Evolutionary conservation across 805 yeast genomes (phyloP).

Genomic region (Gaillardinia entomophila): DNA sequence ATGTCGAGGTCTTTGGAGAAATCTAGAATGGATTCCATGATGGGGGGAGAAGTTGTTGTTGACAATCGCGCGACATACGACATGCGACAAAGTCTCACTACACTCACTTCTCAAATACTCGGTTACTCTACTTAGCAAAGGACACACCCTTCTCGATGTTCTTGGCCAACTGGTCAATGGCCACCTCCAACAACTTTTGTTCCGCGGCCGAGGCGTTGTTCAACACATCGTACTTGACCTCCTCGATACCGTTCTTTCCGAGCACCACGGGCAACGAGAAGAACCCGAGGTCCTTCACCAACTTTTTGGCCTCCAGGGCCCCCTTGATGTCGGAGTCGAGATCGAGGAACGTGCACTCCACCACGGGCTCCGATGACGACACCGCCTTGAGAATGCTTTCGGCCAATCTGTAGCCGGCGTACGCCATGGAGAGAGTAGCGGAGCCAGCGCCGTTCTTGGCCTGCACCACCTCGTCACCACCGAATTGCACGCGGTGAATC

Average conservation of each 20-base stretch:
- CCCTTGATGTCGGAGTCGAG: constrained; percentile 47
- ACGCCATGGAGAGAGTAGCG: constrained; percentile 94
- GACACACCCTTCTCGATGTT: constrained; percentile 57
- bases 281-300: constrained; percentile 33
- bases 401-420: constrained; percentile 82
- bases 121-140: constrained; percentile 30
- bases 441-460: constrained; percentile 95
- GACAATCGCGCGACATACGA: no score
- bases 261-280: constrained; percentile 62
- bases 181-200: constrained; percentile 47
- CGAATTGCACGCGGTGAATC: constrained; percentile 45
- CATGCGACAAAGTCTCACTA: no score
- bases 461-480: constrained; percentile 94
- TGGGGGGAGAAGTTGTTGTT: no score
- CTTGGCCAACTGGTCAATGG: constrained; percentile 46
- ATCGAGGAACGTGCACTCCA: constrained; percentile 49
- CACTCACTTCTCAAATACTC: no score
- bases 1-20: constrained; percentile 82
- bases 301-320: constrained; percentile 44
- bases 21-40: constrained; percentile 85
- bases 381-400: constrained; percentile 39
- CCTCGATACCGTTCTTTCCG: constrained; percentile 48
- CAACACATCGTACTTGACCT: constrained; percentile 50
- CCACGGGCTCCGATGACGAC: constrained; percentile 18
- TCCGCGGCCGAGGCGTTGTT: constrained; percentile 46